A percentile compares a stretch with the other conserved stretches of the same genome.
phyloP scores from a whole-genome alignment of 2,329 filamentous ascomycete species.

The Monosporascus sp. region DNA sequence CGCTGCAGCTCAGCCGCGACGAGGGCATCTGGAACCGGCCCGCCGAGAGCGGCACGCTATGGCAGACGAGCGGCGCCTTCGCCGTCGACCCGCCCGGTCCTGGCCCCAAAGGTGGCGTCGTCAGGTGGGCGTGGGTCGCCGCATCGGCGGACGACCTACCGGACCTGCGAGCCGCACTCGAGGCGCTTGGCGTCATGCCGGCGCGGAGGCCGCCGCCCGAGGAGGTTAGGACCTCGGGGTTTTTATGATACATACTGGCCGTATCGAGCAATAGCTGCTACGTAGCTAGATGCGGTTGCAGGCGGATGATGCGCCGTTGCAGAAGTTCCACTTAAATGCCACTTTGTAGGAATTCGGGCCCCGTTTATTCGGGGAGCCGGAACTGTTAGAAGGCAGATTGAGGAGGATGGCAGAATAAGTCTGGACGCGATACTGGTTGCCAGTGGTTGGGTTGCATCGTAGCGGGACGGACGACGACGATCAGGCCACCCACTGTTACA shows the following conservation, averaged over 20 bases:
- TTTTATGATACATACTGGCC: constrained; percentile 12
- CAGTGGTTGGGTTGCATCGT: no score
- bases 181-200: constrained; percentile 41
- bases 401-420: no score
- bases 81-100: constrained; percentile 48
- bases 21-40: constrained; percentile 63
- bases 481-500: no score
- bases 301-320: no score
- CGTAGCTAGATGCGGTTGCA: no score
- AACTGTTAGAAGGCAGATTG: no score
- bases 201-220: constrained; percentile 28
- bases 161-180: constrained; percentile 44
- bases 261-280: no score
- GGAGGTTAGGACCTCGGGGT: constrained; percentile 20
- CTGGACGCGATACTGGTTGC: no score
- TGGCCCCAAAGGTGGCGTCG: constrained; percentile 14
- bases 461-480: no score
- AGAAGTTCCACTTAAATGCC: no score
- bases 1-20: constrained; percentile 51
- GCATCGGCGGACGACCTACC: constrained; percentile 47
- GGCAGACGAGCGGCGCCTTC: constrained; percentile 65
- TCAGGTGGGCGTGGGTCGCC: constrained; percentile 47
- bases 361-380: no score
- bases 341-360: no score
- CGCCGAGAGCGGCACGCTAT: constrained; percentile 60